Percentiles rank a stretch among this genome's conserved stretches.
Evolutionary conservation across 805 yeast species (phyloP).

Genomic region (Barnettozyma siamensis): DNA sequence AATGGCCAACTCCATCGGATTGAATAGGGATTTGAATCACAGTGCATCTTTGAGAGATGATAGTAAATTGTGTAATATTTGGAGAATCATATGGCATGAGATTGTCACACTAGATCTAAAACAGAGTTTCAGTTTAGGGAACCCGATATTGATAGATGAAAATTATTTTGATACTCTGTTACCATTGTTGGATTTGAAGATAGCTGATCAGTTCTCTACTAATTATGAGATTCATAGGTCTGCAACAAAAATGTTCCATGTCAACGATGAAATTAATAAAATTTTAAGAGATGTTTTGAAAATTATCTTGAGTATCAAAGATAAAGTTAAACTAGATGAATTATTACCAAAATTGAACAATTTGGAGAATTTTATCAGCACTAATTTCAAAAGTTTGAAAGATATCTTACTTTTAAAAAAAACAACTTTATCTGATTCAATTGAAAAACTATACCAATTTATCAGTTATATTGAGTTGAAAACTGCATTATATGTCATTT

Average conservation of each 20-base stretch:
- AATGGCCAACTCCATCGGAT: slow-evolving; percentile 52
- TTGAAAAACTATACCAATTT: slow-evolving; percentile 24
- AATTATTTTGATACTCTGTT: slow-evolving; percentile 45
- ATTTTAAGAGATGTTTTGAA: slow-evolving; percentile 30
- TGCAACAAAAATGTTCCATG: slow-evolving; percentile 30
- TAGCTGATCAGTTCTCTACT: slow-evolving; percentile 28
- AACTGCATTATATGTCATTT: slow-evolving; percentile 22
- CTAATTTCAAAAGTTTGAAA: slow-evolving; percentile 27
- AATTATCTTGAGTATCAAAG: slow-evolving; percentile 35
- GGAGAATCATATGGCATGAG: slow-evolving; percentile 56
- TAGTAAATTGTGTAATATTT: slow-evolving; percentile 34
- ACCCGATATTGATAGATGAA: slow-evolving; percentile 34
- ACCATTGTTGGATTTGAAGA: slow-evolving; percentile 33
- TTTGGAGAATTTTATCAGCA: slow-evolving; percentile 32
- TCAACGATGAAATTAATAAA: slow-evolving; percentile 28
- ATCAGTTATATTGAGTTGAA: slow-evolving; percentile 24
- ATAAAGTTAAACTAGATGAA: slow-evolving; percentile 31
- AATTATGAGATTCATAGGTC: slow-evolving; percentile 38
- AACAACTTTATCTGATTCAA: slow-evolving; percentile 12
- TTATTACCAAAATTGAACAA: slow-evolving; percentile 31
- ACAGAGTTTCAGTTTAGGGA: slow-evolving; percentile 44
- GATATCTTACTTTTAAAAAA: slow-evolving; percentile 24
- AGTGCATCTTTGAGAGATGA: slow-evolving; percentile 19
- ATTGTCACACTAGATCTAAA: slow-evolving; percentile 41
- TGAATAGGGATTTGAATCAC: slow-evolving; percentile 51